phyloP scores from a whole-genome alignment of 169 alveolate genomes.

The Condylostoma magnum region DNA sequence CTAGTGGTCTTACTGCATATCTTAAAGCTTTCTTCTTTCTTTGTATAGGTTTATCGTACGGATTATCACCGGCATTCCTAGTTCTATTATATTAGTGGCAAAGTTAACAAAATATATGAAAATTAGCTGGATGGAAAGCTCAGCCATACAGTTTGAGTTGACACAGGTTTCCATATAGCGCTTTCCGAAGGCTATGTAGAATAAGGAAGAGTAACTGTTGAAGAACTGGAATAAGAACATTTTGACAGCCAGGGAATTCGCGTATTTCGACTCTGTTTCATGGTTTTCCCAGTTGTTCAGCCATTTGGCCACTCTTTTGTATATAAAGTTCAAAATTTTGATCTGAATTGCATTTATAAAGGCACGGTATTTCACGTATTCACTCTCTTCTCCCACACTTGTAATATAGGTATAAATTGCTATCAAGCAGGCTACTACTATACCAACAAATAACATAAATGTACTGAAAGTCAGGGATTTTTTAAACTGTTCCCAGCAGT shows the following conservation, averaged over 20 bases:
- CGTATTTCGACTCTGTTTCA: conserved; percentile 36
- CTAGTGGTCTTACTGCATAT: background rate
- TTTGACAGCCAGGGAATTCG: conserved; percentile 45
- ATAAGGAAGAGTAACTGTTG: conserved; percentile 49
- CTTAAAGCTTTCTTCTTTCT: background rate
- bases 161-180: background rate
- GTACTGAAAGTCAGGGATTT: background rate
- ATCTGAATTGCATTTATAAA: conserved; percentile 37
- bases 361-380: background rate
- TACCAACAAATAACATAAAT: background rate
- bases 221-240: conserved; percentile 48
- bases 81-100: conserved; percentile 4
- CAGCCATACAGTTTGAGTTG: background rate
- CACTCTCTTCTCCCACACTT: background rate
- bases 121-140: background rate
- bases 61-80: conserved; percentile 6
- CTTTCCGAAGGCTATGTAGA: conserved; percentile 54
- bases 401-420: background rate
- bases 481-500: background rate
- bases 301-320: conserved; percentile 29
- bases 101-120: conserved; percentile 2
- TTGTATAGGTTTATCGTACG: background rate
- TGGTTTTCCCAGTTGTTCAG: conserved; percentile 62
- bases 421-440: background rate
- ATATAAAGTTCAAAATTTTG: conserved; percentile 39